phyloP scores from a whole-genome alignment of 805 yeast genomes.

The Kodamaea jinghongensis region DNA sequence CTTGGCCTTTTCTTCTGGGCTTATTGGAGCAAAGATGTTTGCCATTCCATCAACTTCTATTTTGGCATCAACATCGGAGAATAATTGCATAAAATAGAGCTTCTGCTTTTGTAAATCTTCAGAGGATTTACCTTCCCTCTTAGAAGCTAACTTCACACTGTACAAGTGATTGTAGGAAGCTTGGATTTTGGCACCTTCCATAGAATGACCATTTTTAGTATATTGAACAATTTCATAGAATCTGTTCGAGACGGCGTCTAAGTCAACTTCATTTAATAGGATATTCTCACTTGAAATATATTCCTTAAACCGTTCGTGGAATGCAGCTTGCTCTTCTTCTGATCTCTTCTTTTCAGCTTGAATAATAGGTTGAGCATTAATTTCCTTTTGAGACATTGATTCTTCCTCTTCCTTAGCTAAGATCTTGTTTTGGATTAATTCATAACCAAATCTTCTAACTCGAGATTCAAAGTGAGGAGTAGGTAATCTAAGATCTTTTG shows the following conservation, averaged over 20 bases:
- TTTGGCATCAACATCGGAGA: slow-evolving; percentile 39
- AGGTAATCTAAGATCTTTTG: slow-evolving; percentile 64
- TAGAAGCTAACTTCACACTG: slow-evolving; percentile 40
- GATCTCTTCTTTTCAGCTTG: slow-evolving; percentile 40
- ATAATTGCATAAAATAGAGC: slow-evolving; percentile 35
- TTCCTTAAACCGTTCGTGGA: slow-evolving; percentile 26
- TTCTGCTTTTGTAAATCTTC: slow-evolving; percentile 21
- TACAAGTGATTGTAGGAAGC: slow-evolving; percentile 52
- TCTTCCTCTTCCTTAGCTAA: slow-evolving; percentile 58
- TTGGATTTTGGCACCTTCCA: slow-evolving; percentile 56
- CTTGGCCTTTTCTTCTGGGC: slow-evolving; percentile 25
- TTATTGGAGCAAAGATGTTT: slow-evolving; percentile 38
- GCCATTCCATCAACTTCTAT: slow-evolving; percentile 48
- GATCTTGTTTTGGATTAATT: slow-evolving; percentile 46
- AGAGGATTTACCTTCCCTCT: slow-evolving; percentile 33
- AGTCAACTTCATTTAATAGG: slow-evolving; percentile 26
- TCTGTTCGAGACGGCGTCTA: slow-evolving; percentile 47
- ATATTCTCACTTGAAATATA: slow-evolving; percentile 10
- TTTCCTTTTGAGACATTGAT: slow-evolving; percentile 66
- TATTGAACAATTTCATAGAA: slow-evolving; percentile 46
- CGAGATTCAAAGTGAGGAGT: slow-evolving; percentile 90
- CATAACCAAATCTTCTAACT: slow-evolving; percentile 77
- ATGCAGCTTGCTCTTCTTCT: slow-evolving; percentile 12
- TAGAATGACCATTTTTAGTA: slow-evolving; percentile 55
- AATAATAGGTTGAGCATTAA: slow-evolving; percentile 52